Conservation (phyloP, 176 grass and related monocot species). For the Aegilops umbellulata region DNA sequence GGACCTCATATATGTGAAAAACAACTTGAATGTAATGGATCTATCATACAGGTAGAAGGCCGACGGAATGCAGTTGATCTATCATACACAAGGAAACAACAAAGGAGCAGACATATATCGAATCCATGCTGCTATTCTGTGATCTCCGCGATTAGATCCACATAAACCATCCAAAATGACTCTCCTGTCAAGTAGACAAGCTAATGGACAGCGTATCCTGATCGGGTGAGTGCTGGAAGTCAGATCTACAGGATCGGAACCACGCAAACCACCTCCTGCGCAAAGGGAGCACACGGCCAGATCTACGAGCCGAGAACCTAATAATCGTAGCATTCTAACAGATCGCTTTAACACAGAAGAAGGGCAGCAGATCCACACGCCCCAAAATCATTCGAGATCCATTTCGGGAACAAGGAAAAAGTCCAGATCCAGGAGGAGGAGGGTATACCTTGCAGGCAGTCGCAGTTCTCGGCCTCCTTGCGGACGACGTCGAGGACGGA, state of each 20-base stretch:
- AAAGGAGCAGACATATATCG: background rate
- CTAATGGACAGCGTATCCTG: background rate
- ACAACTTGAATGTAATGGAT: background rate
- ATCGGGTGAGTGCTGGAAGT: background rate
- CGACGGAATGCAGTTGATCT: background rate
- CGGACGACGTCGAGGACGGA: slow-evolving; percentile 87
- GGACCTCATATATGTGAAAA: background rate
- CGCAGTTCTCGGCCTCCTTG: slow-evolving; percentile 97
- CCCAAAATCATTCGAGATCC: background rate
- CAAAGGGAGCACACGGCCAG: background rate
- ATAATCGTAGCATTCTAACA: background rate
- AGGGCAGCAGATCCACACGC: background rate
- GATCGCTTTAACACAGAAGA: background rate
- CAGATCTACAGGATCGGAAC: slow-evolving; percentile 2
- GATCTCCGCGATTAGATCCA: background rate
- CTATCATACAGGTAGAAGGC: background rate
- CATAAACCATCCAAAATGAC: background rate
- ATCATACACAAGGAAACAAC: background rate
- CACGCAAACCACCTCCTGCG: background rate
- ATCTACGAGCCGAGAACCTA: slow-evolving; percentile 19
- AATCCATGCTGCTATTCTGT: background rate
- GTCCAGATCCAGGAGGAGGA: slow-evolving; percentile 3
- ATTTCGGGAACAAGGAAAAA: background rate
- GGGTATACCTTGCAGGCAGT: slow-evolving; percentile 76
- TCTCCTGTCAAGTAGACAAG: background rate